These are phyloP conservation scores for Nitzschia palea DNA, from an alignment of 108 stramenopile genomes.

Conservation along the genomic window DNA sequence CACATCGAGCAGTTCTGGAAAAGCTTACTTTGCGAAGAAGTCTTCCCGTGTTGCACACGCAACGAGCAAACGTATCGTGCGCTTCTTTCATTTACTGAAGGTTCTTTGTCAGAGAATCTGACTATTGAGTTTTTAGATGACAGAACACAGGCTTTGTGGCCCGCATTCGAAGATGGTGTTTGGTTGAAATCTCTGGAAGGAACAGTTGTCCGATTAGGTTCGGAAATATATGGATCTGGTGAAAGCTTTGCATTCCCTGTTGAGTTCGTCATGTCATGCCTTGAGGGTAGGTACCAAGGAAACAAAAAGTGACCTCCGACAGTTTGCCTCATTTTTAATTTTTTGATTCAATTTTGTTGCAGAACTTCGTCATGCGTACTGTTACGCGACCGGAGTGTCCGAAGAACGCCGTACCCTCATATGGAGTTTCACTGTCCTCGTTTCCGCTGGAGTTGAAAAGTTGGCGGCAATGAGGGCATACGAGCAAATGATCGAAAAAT, in stretches of 20 bases:
- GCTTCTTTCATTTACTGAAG: constrained; percentile 47
- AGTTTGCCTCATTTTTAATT: background rate
- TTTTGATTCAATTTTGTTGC: constrained; percentile 6
- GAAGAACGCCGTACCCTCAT: constrained; percentile 21
- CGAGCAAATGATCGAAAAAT: constrained; percentile 31
- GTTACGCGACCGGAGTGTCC: constrained; percentile 8
- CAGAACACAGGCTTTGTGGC: constrained; percentile 13
- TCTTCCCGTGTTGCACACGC: constrained; percentile 70
- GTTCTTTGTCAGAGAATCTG: constrained; percentile 15
- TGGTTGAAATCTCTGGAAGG: constrained; percentile 64
- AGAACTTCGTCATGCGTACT: constrained; percentile 53
- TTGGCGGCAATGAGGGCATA: constrained; percentile 45
- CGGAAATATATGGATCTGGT: constrained; percentile 62
- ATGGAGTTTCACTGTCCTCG: constrained; percentile 66
- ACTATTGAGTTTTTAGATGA: constrained; percentile 22
- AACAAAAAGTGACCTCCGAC: background rate
- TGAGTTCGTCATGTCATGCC: constrained; percentile 45
- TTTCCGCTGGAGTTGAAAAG: constrained; percentile 67
- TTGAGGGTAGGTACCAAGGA: constrained; percentile 61
- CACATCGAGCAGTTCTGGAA: constrained; percentile 68
- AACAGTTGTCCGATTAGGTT: constrained; percentile 57
- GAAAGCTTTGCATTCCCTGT: constrained; percentile 73
- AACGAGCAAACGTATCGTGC: constrained; percentile 36
- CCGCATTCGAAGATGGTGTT: constrained; percentile 69
- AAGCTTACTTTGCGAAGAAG: constrained; percentile 68